Evolutionary conservation across 2,329 filamentous ascomycete genomes (phyloP).

Genomic region (Rutstroemia sp.): DNA sequence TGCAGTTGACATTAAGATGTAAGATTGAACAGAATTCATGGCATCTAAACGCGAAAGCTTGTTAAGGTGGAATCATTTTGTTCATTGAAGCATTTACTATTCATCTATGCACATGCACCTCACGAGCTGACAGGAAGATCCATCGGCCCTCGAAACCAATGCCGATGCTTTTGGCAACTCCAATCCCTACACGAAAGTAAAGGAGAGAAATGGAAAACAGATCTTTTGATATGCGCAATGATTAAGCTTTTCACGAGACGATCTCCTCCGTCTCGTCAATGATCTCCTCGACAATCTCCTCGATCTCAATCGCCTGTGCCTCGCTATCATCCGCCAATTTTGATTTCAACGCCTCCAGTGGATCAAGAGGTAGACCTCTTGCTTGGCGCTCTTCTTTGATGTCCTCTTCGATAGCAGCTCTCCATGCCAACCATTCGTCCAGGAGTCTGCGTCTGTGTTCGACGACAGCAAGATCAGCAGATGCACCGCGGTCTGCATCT

Average conservation of each 20-base stretch:
- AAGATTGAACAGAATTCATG: no score
- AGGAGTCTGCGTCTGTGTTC: conserved; percentile 77
- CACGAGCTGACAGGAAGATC: background rate
- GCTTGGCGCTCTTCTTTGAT: conserved; percentile 63
- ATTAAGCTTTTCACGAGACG: conserved; percentile 13
- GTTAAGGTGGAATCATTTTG: background rate
- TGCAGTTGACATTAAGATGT: no score
- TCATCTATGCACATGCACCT: conserved; percentile 10
- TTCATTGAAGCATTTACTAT: background rate
- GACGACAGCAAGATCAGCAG: conserved; percentile 88
- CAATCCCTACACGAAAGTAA: conserved; percentile 8
- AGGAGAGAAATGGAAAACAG: conserved; percentile 3
- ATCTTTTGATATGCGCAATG: background rate
- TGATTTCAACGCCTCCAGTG: conserved; percentile 52
- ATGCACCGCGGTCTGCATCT: conserved; percentile 86
- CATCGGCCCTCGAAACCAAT: conserved; percentile 7
- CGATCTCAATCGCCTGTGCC: conserved; percentile 71
- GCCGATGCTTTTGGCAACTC: conserved; percentile 10
- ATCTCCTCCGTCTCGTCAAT: conserved; percentile 81
- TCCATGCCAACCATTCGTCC: conserved; percentile 84
- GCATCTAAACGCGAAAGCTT: no score
- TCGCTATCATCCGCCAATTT: conserved; percentile 43
- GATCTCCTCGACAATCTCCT: conserved; percentile 79
- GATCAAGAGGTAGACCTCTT: conserved; percentile 58
- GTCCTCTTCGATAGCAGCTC: conserved; percentile 64